A percentile compares a stretch with the other conserved stretches of the same genome.
These are phyloP conservation scores for Collybia nuda DNA, from an alignment of 768 basidiomycete genomes.

Conservation along the genomic window DNA sequence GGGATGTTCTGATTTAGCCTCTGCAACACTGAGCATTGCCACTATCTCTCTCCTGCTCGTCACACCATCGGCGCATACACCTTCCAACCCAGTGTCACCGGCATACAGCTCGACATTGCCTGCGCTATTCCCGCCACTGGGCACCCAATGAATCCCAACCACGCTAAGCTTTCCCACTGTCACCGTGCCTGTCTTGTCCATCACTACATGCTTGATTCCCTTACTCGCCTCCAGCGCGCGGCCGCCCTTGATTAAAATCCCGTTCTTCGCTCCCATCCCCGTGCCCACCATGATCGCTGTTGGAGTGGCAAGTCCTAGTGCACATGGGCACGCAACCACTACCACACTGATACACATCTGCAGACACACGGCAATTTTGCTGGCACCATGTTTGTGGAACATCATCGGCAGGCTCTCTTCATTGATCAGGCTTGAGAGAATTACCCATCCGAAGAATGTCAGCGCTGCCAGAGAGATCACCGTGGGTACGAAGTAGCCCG, in stretches of 20 bases:
- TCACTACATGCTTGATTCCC: slow-evolving; percentile 73
- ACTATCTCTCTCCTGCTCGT: slow-evolving; percentile 63
- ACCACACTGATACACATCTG: slow-evolving; percentile 98
- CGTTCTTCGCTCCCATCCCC: slow-evolving; percentile 94
- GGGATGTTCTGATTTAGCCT: slow-evolving; percentile 94
- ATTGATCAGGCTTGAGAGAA: slow-evolving; percentile 59
- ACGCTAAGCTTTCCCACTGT: slow-evolving; percentile 94
- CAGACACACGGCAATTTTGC: slow-evolving; percentile 86
- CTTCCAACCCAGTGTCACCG: slow-evolving; percentile 41
- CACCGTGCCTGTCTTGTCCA: slow-evolving; percentile 98
- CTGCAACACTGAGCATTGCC: slow-evolving; percentile 82
- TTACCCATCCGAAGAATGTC: slow-evolving; percentile 85
- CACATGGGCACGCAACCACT: slow-evolving; percentile 98
- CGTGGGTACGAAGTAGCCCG: slow-evolving; percentile 92
- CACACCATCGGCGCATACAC: slow-evolving; percentile 58
- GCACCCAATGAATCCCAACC: slow-evolving; percentile 74
- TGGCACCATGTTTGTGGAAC: slow-evolving; percentile 83
- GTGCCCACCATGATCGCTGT: slow-evolving; percentile 99
- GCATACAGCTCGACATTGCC: slow-evolving; percentile 39
- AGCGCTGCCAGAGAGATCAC: slow-evolving; percentile 80
- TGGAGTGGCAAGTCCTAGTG: slow-evolving; percentile 92
- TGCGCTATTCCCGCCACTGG: slow-evolving; percentile 19
- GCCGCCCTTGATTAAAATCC: slow-evolving; percentile 97
- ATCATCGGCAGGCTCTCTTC: slow-evolving; percentile 71
- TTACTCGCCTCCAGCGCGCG: slow-evolving; percentile 90